phyloP scores from a whole-genome alignment of 495 filamentous ascomycete species.

The Aspergillus ellipticus region DNA sequence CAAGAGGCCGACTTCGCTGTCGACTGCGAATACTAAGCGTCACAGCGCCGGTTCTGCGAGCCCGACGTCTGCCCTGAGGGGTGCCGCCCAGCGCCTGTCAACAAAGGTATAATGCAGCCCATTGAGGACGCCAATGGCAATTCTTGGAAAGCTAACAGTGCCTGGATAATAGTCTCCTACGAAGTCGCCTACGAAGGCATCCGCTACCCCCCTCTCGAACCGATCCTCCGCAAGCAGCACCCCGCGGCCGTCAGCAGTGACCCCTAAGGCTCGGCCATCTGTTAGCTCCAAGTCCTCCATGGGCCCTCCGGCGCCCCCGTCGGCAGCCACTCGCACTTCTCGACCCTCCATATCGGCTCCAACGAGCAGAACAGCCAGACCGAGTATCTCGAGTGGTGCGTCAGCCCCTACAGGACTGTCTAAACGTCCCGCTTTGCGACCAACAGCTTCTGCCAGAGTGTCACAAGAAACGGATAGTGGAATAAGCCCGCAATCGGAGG shows the following conservation, averaged over 20 bases:
- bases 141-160: not conserved
- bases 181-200: constrained; percentile 76
- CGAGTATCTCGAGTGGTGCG: constrained; percentile 27
- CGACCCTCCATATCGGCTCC: constrained; percentile 40
- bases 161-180: constrained; percentile 58
- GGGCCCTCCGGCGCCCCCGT: constrained; percentile 54
- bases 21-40: constrained; percentile 53
- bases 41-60: constrained; percentile 66
- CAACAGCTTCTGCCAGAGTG: constrained; percentile 24
- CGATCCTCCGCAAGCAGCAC: constrained; percentile 48
- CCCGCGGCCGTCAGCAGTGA: constrained; percentile 39
- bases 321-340: constrained; percentile 28
- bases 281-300: constrained; percentile 59
- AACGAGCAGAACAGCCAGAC: constrained; percentile 31
- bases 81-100: constrained; percentile 45
- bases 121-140: too few relatives aligned
- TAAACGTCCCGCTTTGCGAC: constrained; percentile 40
- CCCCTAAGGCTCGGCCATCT: constrained; percentile 51
- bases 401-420: constrained; percentile 22
- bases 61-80: constrained; percentile 57
- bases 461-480: constrained; percentile 28
- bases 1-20: constrained; percentile 40
- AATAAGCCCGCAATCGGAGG: constrained; percentile 30
- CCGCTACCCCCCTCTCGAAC: constrained; percentile 51
- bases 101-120: constrained; percentile 49